Base-by-base conservation (phyloP, 768 basidiomycete genomes). In the Hydnomerulius pinastri region DNA sequence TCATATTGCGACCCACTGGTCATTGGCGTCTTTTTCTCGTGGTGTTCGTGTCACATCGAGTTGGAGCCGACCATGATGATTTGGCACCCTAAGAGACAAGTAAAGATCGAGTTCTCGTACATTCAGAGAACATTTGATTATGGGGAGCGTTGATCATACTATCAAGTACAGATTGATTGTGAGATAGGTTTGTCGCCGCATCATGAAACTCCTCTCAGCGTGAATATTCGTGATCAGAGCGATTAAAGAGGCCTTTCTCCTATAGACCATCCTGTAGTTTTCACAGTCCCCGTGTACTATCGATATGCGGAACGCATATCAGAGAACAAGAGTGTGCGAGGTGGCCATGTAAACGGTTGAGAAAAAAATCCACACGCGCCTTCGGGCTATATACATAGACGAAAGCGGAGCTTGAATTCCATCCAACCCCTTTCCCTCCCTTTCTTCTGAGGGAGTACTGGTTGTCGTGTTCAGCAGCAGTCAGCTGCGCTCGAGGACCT, bases 141-240 rank as follows among this genome's bases (percentile, higher is more conserved):
- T n/a, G n/a, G n/a, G n/a, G n/a, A n/a, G n/a, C n/a, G n/a, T n/a
- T n/a, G n/a, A n/a, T n/a, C n/a, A n/a, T n/a, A n/a, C n/a, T 11
- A 46, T 23, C 4, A 25, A 39, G 11, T 23, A 51, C 7, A 30
- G 30, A 2, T 17, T 44, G 27, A 25, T 7, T 2, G 37, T 28
- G 11, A 43, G 28, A 23, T n/a, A 37, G 12, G 45, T 27, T 53
- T 87, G 77, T 88, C 51, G 86, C 87, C 87, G 69, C 80, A 74
- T 73, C 84, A 90, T 90, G 88, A 91, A 91, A 90, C 88, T 87
- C 86, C 79, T 79, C 73, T 81, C 83, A 60, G 79, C 86, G 85
- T 90, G 72, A 56, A 64, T 64, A 48, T 72, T 65, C 74, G 86
- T 78, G 83, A 83, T 83, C 68, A 75, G 86, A 90, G 88, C 81